These are phyloP conservation scores for Dissophora globulifera DNA, from an alignment of 192 early-diverging fungal genomes.

Conservation along the genomic window DNA sequence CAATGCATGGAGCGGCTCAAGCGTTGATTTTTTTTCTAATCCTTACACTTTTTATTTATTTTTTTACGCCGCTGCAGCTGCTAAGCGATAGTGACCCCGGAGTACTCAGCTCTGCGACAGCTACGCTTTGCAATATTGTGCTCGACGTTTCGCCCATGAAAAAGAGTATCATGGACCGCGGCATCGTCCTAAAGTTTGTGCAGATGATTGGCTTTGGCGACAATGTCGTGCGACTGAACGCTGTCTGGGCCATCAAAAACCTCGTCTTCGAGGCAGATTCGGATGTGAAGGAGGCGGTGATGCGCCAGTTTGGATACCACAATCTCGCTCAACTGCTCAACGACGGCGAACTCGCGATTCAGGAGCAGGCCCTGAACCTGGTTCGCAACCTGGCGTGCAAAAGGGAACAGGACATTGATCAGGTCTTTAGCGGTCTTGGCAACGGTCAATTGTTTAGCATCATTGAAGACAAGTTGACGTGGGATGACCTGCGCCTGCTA, in stretches of 20 bases:
- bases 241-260: slow-evolving; percentile 87
- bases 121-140: slow-evolving; percentile 86
- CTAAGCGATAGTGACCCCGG: slow-evolving; percentile 68
- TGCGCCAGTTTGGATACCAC: slow-evolving; percentile 73
- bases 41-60: background rate
- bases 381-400: slow-evolving; percentile 79
- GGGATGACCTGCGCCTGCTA: slow-evolving; percentile 32
- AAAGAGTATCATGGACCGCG: slow-evolving; percentile 74
- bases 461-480: slow-evolving; percentile 71
- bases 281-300: slow-evolving; percentile 73
- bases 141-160: slow-evolving; percentile 88
- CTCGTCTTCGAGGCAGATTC: slow-evolving; percentile 75
- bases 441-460: slow-evolving; percentile 70
- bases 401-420: slow-evolving; percentile 69
- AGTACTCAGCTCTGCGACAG: slow-evolving; percentile 76
- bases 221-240: slow-evolving; percentile 70
- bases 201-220: slow-evolving; percentile 62
- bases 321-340: slow-evolving; percentile 67
- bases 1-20: too few species aligned
- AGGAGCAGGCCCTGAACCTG: slow-evolving; percentile 81
- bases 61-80: slow-evolving; percentile 36
- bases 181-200: slow-evolving; percentile 77
- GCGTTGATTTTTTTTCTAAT: too few species aligned
- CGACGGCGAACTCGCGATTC: slow-evolving; percentile 69
- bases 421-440: slow-evolving; percentile 72